These are phyloP conservation scores for Apiospora arundinis DNA, from an alignment of 2,329 filamentous ascomycete species.

Conservation along the genomic window DNA sequence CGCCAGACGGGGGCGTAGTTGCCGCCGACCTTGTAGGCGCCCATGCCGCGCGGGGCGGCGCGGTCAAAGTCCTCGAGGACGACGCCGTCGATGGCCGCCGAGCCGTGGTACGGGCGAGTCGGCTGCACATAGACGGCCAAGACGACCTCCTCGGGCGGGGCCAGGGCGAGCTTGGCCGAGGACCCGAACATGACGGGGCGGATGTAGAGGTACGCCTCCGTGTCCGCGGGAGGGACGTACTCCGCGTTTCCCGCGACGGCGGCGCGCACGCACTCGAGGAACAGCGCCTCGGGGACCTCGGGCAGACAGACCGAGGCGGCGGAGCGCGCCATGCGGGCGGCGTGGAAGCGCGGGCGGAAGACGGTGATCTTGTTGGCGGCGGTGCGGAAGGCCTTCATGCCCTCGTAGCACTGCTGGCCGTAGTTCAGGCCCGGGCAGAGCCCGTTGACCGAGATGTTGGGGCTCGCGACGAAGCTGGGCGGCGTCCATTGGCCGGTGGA, in stretches of 20 bases:
- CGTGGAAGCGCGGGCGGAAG: constrained; percentile 69
- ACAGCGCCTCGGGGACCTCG: constrained; percentile 62
- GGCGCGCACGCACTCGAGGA: constrained; percentile 62
- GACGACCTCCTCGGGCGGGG: constrained; percentile 66
- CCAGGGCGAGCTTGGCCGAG: constrained; percentile 66
- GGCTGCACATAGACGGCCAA: constrained; percentile 69
- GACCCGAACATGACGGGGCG: constrained; percentile 70
- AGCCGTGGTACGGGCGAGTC: constrained; percentile 70
- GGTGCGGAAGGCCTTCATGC: constrained; percentile 13
- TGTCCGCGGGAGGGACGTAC: constrained; percentile 69
- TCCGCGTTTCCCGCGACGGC: constrained; percentile 71
- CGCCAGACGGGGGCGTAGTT: constrained; percentile 73
- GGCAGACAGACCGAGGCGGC: constrained; percentile 69
- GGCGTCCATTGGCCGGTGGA: constrained; percentile 10
- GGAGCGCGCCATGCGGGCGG: constrained; percentile 66
- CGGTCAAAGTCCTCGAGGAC: constrained; percentile 75
- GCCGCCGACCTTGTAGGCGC: constrained; percentile 70
- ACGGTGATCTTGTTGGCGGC: constrained; percentile 55
- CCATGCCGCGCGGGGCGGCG: constrained; percentile 69
- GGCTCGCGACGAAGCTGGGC: neutral
- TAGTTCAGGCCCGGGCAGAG: constrained; percentile 20
- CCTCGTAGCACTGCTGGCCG: constrained; percentile 20
- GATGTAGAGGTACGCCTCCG: constrained; percentile 71
- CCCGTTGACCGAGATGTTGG: constrained; percentile 6
- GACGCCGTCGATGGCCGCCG: constrained; percentile 66